A percentile compares a stretch with the other conserved stretches of the same genome.
These are phyloP conservation scores for Lecanoromycetidae sp. DNA, from an alignment of 2,329 filamentous ascomycete species.

Conservation along the genomic window DNA sequence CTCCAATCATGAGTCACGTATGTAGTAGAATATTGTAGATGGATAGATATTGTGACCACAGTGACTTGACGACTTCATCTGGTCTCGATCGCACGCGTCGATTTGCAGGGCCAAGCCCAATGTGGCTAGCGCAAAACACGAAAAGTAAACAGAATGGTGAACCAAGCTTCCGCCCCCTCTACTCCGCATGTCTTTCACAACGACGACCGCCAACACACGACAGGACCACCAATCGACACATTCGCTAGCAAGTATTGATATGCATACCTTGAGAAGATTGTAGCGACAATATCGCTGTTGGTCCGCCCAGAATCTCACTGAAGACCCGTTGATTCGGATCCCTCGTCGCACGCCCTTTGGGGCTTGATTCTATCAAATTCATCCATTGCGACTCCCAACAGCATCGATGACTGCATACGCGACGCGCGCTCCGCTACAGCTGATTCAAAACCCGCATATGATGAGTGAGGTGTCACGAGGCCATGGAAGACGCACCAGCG, in stretches of 20 bases:
- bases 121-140: slow-evolving; percentile 9
- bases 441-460: slow-evolving; percentile 20
- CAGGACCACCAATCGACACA: not conserved
- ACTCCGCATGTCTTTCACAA: slow-evolving; percentile 7
- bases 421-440: slow-evolving; percentile 24
- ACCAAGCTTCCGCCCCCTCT: slow-evolving; percentile 8
- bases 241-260: not conserved
- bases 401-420: slow-evolving; percentile 23
- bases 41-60: too few relatives aligned
- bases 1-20: too few relatives aligned
- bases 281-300: not conserved
- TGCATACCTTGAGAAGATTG: not conserved
- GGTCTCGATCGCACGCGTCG: too few relatives aligned
- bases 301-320: not conserved
- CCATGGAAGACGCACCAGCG: slow-evolving; percentile 22
- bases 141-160: slow-evolving; percentile 15
- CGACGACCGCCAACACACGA: slow-evolving; percentile 6
- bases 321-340: not conserved
- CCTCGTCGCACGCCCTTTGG: not conserved
- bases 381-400: not conserved
- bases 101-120: not conserved
- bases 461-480: slow-evolving; percentile 23
- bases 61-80: too few relatives aligned
- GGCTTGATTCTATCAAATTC: not conserved
- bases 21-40: too few relatives aligned